Evolutionary conservation across 306 rosid species (phyloP).

Genomic region (Corylus heterophylla): DNA sequence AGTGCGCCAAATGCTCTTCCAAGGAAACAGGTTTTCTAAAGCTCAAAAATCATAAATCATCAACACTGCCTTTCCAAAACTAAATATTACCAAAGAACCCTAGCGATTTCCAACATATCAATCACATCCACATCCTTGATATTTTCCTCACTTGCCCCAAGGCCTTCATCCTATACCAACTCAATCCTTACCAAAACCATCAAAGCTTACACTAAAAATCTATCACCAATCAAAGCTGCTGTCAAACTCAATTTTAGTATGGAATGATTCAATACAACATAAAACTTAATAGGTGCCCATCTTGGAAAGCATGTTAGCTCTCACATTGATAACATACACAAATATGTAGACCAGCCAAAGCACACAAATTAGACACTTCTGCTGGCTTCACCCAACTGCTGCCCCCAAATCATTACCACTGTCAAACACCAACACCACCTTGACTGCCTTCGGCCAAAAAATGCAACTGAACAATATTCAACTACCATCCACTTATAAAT

Average conservation of each 20-base stretch:
- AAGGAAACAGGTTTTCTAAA: not conserved
- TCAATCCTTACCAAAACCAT: not conserved
- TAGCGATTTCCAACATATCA: not conserved
- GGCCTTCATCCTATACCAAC: not conserved
- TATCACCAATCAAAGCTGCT: not conserved
- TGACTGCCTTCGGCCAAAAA: too few species aligned
- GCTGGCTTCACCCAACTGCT: not conserved
- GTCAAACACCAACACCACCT: too few species aligned
- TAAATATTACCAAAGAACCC: not conserved
- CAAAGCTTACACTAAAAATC: not conserved
- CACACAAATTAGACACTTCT: not conserved
- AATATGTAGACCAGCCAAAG: not conserved
- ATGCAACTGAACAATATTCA: too few species aligned
- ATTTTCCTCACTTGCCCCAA: not conserved
- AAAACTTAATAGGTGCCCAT: too few species aligned
- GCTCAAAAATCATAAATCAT: not conserved
- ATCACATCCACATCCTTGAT: not conserved
- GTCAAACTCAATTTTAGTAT: not conserved
- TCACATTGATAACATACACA: not conserved
- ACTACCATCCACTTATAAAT: too few species aligned
- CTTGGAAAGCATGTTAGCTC: not conserved
- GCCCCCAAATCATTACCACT: not conserved
- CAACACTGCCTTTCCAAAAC: too few species aligned
- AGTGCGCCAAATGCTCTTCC: too few species aligned
- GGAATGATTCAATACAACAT: not conserved